phyloP scores from a whole-genome alignment of 768 basidiomycete species.

The Kwoniella mangroviensis region DNA sequence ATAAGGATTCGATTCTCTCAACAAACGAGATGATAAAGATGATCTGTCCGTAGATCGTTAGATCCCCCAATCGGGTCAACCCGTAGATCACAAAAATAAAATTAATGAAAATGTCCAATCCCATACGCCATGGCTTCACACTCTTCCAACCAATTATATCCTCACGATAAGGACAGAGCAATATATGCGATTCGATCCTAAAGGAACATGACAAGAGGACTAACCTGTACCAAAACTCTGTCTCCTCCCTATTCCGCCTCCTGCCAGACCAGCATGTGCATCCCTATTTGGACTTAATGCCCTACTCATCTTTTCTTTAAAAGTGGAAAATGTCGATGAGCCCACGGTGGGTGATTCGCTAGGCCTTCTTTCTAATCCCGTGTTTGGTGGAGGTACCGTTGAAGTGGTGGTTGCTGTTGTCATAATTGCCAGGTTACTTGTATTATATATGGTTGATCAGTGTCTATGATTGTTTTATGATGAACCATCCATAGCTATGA shows the following conservation, averaged over 20 bases:
- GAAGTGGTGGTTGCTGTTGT: constrained; percentile 1
- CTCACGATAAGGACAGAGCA: constrained; percentile 2
- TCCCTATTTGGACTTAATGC: constrained; percentile 29
- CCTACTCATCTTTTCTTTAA: constrained; percentile 28
- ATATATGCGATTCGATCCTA: neutral
- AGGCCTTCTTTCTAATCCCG: neutral
- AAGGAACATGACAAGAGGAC: neutral
- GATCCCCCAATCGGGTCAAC: neutral
- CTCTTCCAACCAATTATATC: neutral
- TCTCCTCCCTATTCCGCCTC: constrained; percentile 5
- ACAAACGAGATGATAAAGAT: neutral
- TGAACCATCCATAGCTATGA: neutral
- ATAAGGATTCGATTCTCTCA: neutral
- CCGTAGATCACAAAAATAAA: neutral
- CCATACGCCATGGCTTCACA: neutral
- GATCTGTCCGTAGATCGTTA: neutral
- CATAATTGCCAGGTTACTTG: neutral
- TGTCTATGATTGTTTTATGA: neutral
- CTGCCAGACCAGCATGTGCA: constrained; percentile 12
- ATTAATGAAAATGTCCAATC: neutral
- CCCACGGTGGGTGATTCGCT: constrained; percentile 9
- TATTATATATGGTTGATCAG: neutral
- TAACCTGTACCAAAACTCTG: constrained; percentile 19
- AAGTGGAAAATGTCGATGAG: constrained; percentile 14
- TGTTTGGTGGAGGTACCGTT: neutral